Percentiles rank a stretch among this genome's conserved stretches.
Conservation (phyloP, 176 grass and related monocot species). For the Juncus inflexus region DNA sequence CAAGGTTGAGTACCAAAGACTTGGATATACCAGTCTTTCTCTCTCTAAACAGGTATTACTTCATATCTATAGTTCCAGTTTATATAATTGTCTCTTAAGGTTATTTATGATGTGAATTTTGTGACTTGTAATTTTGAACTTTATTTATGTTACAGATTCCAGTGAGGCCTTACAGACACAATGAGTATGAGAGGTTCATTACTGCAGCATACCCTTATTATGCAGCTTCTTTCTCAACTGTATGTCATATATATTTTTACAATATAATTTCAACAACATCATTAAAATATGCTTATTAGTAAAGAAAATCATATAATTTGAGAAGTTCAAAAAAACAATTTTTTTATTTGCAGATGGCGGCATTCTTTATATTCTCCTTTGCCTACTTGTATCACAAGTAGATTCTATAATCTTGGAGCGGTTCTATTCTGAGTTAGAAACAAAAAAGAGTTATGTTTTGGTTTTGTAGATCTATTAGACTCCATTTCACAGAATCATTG, state of each 20-base stretch:
- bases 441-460: neutral
- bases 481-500: constrained; percentile 32
- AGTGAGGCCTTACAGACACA: constrained; percentile 79
- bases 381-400: constrained; percentile 96
- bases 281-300: no score
- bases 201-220: constrained; percentile 90
- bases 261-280: neutral
- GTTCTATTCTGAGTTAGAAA: constrained; percentile 20
- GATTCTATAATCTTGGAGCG: constrained; percentile 25
- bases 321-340: neutral
- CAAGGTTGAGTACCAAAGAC: constrained; percentile 84
- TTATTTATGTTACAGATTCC: constrained; percentile 69
- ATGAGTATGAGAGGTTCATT: constrained; percentile 98
- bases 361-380: constrained; percentile 93
- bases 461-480: constrained; percentile 25
- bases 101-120: neutral
- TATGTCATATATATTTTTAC: constrained; percentile 41
- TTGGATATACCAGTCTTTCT: constrained; percentile 89
- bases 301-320: no score
- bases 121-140: constrained; percentile 10
- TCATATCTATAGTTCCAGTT: neutral
- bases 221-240: constrained; percentile 81
- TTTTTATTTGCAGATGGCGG: constrained; percentile 73
- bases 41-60: constrained; percentile 77
- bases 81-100: neutral